Base-by-base conservation (phyloP, 805 yeast species). In the Hanseniaspora meyeri region DNA sequence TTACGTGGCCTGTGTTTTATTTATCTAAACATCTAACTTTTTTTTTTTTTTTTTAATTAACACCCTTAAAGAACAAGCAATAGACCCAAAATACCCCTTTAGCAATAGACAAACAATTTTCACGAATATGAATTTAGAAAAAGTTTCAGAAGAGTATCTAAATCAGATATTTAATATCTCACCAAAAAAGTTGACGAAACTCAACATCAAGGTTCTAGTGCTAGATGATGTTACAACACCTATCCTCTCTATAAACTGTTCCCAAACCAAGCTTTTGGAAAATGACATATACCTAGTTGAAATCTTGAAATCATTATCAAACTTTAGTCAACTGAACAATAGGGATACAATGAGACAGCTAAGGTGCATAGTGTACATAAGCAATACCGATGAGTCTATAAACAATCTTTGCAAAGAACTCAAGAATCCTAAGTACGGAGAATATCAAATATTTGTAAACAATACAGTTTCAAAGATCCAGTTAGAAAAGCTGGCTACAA, bases 221-320 rank as follows among this genome's bases (percentile, higher is more conserved):
- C 75, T 93, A 57, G 98, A 93, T 65, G 73, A 77, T 51, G 75
- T 76, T 60, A 91, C 98, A 1, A 86, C 95, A 6, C 76, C 89
- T 0, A 81, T 89, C 27, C 79, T 93, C 24, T 88, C 97, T n/a
- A 76, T 93, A 78, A 81, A 85, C 62, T 80, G 95, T 32, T 85
- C 96, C 2, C 98, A 93, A 66, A 83, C 95, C 2, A 85, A 82
- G 57, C 74, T 93, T 47, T 75, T 93, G 40, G 81, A 84, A 61
- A 79, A 87, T 62, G 95, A 91, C 60, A 79, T 93, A n/a, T 88
- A 86, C 59, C 74, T 93, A 51, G 82, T 88, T 48, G 96, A 88
- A 77, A 79, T 42, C 67, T 83, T 29, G 85, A 82, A 57, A 83
- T 83, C 65, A 61, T 66, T 6, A 36, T 46, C 24, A 70, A 74